A percentile compares a stretch with the other conserved stretches of the same genome.
Conservation (phyloP, 805 yeast genomes). For the Zygoascus bituminiphila region DNA sequence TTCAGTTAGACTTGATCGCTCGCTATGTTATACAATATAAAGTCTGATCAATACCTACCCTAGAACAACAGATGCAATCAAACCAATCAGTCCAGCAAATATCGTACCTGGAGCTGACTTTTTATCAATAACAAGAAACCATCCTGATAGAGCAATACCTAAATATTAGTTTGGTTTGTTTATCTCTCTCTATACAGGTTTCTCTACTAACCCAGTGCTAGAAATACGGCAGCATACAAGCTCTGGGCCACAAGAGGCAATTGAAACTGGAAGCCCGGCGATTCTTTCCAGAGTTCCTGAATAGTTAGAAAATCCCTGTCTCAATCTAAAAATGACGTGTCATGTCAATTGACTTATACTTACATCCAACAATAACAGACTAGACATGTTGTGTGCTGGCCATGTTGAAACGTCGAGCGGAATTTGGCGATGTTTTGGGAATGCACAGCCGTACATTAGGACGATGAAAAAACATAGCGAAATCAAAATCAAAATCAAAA, state of each 20-base stretch:
- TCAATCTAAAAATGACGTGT: no score
- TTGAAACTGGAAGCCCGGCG: conserved; percentile 7
- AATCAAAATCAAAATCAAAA: not conserved
- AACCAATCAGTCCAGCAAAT: conserved; percentile 24
- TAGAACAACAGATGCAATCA: conserved; percentile 30
- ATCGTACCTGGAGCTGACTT: conserved; percentile 12
- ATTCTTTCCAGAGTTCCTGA: not conserved
- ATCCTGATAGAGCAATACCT: conserved; percentile 10
- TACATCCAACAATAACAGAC: not conserved
- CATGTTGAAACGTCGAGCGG: not conserved
- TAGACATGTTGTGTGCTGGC: not conserved
- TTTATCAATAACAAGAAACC: conserved; percentile 18
- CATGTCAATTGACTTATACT: not conserved
- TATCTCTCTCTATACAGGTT: no score
- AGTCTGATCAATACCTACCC: conserved; percentile 23
- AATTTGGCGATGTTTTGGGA: not conserved
- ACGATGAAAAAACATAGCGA: not conserved
- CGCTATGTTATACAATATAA: not conserved
- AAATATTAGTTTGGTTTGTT: no score
- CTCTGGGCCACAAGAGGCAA: conserved; percentile 22
- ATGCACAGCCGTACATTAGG: not conserved
- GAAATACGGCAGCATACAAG: conserved; percentile 16
- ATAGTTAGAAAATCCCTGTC: no score
- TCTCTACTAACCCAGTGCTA: conserved; percentile 12
- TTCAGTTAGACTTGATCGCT: not conserved